Conservation (phyloP, 2,329 filamentous ascomycete genomes). For the Penicillium fuscoglaucum region DNA sequence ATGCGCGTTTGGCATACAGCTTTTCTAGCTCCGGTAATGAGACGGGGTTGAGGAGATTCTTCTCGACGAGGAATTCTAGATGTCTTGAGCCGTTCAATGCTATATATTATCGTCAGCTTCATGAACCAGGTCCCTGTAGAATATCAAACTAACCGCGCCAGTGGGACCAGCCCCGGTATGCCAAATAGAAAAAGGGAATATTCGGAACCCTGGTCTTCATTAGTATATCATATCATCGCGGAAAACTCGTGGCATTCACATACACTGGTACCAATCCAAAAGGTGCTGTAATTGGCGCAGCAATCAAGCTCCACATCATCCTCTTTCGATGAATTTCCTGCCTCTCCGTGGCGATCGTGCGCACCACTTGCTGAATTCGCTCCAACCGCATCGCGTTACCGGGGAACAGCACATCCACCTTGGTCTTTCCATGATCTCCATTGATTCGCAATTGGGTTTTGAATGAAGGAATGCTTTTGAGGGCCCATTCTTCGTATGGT, state of each 20-base stretch:
- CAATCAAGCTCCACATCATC: conserved; percentile 76
- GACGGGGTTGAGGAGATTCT: conserved; percentile 66
- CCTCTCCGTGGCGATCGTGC: conserved; percentile 73
- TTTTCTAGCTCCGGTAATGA: conserved; percentile 71
- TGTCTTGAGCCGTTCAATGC: conserved; percentile 83
- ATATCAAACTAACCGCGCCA: conserved; percentile 61
- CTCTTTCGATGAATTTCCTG: conserved; percentile 73
- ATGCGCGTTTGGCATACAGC: conserved; percentile 61
- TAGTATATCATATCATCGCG: background rate
- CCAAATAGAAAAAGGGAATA: conserved; percentile 93
- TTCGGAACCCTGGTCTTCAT: conserved; percentile 71
- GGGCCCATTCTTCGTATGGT: conserved; percentile 94
- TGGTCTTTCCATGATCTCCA: conserved; percentile 64
- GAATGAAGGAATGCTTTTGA: conserved; percentile 89
- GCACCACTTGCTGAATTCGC: conserved; percentile 65
- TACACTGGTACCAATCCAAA: conserved; percentile 84
- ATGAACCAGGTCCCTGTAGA: background rate
- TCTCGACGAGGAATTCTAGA: conserved; percentile 74
- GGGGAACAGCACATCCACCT: conserved; percentile 70
- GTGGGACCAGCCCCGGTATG: conserved; percentile 86
- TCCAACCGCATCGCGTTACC: conserved; percentile 64
- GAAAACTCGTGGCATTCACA: conserved; percentile 34
- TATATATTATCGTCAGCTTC: conserved; percentile 26
- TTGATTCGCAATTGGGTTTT: conserved; percentile 65
- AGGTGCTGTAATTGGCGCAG: conserved; percentile 80